Conservation (phyloP, 805 yeast species). For the Saturnispora serradocipensis region DNA sequence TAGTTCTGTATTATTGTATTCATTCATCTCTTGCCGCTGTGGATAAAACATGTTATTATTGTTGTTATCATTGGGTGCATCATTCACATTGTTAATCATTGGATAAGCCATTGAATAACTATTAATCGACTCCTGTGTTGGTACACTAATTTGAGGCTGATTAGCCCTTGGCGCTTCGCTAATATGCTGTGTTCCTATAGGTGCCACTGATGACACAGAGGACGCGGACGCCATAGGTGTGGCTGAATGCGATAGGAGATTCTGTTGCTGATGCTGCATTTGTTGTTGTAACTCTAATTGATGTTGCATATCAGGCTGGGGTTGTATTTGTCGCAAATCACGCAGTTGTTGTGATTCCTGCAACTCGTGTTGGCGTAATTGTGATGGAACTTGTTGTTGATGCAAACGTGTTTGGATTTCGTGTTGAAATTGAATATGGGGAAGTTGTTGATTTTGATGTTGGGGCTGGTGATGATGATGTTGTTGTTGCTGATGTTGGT, state of each 20-base stretch:
- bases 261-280: not conserved
- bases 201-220: not conserved
- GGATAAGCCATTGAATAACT: not conserved
- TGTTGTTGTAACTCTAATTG: not conserved
- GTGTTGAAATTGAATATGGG: not conserved
- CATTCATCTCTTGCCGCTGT: not conserved
- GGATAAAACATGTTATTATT: not conserved
- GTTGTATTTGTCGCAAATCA: not conserved
- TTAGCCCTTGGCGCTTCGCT: not conserved
- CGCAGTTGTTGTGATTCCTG: not conserved
- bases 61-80: not conserved
- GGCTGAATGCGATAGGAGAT: not conserved
- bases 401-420: not conserved
- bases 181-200: not conserved
- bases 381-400: not conserved
- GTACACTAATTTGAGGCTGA: not conserved
- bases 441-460: not conserved
- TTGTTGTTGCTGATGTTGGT: not conserved
- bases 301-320: not conserved
- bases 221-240: not conserved
- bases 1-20: not conserved
- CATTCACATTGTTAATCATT: not conserved
- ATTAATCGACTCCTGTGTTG: not conserved
- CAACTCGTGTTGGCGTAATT: not conserved
- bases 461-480: not conserved